phyloP scores from a whole-genome alignment of 2,329 filamentous ascomycete genomes.

The Dothiorella sarmentorum region DNA sequence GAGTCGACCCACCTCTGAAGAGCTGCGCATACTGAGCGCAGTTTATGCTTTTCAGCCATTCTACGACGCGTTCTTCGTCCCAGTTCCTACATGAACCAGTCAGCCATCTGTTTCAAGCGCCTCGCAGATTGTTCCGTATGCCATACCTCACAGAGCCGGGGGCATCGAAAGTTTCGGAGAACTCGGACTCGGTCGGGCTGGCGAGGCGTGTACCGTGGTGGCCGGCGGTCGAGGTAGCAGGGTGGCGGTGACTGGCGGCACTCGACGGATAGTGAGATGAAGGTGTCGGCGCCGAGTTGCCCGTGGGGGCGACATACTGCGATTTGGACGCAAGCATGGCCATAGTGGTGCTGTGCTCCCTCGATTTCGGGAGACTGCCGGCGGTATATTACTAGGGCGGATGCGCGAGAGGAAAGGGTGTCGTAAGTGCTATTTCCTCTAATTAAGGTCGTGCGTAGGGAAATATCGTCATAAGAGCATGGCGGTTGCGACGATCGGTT shows the following conservation, averaged over 20 bases:
- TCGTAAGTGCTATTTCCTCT: constrained; percentile 8
- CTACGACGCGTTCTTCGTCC: constrained; percentile 87
- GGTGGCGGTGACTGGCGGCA: constrained; percentile 35
- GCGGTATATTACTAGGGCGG: not conserved
- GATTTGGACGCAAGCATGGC: constrained; percentile 76
- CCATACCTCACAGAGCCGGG: constrained; percentile 56
- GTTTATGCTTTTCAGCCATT: constrained; percentile 87
- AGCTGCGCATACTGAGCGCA: constrained; percentile 90
- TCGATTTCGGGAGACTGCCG: not conserved
- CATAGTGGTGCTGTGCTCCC: constrained; percentile 47
- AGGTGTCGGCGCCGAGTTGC: constrained; percentile 28
- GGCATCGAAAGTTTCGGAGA: constrained; percentile 72
- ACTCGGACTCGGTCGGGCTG: constrained; percentile 89
- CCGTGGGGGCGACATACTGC: constrained; percentile 58
- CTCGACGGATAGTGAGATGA: constrained; percentile 35
- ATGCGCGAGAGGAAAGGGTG: not conserved
- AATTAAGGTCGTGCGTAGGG: constrained; percentile 3
- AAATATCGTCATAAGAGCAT: constrained; percentile 16
- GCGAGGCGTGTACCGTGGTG: constrained; percentile 57
- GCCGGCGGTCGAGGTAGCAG: constrained; percentile 30
- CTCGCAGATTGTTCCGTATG: not conserved
- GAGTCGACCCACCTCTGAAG: constrained; percentile 59
- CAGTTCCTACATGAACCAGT: constrained; percentile 54
- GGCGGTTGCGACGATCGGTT: constrained; percentile 5
- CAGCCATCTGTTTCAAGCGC: constrained; percentile 20